Conservation (phyloP, 140 eudicot species). For the Senecio squalidus region DNA sequence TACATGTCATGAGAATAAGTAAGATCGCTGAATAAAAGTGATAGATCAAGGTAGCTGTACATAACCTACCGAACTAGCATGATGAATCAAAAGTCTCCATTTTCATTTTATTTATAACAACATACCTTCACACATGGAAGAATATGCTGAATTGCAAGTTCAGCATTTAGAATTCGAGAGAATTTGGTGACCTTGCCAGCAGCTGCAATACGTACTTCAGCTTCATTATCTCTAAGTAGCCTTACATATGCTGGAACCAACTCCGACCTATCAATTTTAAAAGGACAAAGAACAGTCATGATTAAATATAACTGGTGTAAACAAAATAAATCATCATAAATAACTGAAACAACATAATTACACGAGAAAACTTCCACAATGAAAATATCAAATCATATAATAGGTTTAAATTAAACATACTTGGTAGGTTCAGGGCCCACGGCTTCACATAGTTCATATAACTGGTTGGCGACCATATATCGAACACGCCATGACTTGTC, state of each 20-base stretch:
- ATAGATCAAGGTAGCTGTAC: no score
- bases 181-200: constrained; percentile 95
- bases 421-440: constrained; percentile 93
- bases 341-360: background rate
- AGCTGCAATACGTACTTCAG: constrained; percentile 98
- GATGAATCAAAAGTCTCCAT: no score
- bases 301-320: constrained; percentile 3
- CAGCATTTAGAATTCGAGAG: constrained; percentile 71
- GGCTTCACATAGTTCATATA: constrained; percentile 91
- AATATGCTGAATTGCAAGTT: constrained; percentile 85
- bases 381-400: background rate
- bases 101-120: background rate
- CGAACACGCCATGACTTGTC: constrained; percentile 99
- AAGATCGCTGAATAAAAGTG: constrained; percentile 14
- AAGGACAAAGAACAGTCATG: background rate
- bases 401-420: constrained; percentile 26
- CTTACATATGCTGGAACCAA: constrained; percentile 94
- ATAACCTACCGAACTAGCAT: no score
- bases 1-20: constrained; percentile 23
- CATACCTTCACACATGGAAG: constrained; percentile 92
- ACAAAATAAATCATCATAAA: background rate
- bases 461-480: constrained; percentile 89
- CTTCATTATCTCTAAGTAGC: constrained; percentile 88
- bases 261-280: constrained; percentile 53
- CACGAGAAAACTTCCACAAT: no score